Evolutionary conservation across 1,284 basidiomycete species (phyloP).

Genomic region (Sanghuangporus baumii): DNA sequence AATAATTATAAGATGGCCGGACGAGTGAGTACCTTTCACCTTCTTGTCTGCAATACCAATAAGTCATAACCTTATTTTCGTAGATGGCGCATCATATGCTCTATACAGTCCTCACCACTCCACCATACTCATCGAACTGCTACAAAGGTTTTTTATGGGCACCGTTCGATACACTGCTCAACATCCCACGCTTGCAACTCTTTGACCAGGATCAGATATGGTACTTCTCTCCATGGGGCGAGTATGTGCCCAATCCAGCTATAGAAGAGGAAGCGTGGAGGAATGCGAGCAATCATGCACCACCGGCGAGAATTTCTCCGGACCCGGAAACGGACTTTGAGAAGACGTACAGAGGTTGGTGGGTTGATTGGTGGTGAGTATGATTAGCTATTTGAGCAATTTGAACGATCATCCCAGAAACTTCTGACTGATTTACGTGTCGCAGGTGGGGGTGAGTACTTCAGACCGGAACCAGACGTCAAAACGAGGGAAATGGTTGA

Average conservation of each 20-base stretch:
- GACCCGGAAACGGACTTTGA: conserved; percentile 33
- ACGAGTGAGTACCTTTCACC: conserved; percentile 27
- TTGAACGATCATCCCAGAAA: background rate
- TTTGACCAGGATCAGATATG: conserved; percentile 41
- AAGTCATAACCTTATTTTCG: background rate
- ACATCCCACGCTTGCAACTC: conserved; percentile 41
- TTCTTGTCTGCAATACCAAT: background rate
- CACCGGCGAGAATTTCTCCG: conserved; percentile 34
- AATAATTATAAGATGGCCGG: conserved; percentile 40
- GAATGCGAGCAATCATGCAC: conserved; percentile 29
- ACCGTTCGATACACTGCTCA: conserved; percentile 45
- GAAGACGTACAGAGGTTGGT: conserved; percentile 35
- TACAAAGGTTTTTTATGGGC: conserved; percentile 49
- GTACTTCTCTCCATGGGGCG: conserved; percentile 44
- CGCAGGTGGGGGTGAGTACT: conserved; percentile 7
- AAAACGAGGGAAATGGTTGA: background rate
- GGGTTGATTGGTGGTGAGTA: conserved; percentile 39
- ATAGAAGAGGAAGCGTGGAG: conserved; percentile 23
- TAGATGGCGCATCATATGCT: conserved; percentile 51
- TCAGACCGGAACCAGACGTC: no score
- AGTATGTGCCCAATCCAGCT: conserved; percentile 36
- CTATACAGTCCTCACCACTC: conserved; percentile 38
- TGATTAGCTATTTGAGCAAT: background rate
- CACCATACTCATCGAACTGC: conserved; percentile 29
- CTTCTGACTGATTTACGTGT: background rate